phyloP scores from a whole-genome alignment of 208 protist species.

The Wallacemonas sp. region DNA sequence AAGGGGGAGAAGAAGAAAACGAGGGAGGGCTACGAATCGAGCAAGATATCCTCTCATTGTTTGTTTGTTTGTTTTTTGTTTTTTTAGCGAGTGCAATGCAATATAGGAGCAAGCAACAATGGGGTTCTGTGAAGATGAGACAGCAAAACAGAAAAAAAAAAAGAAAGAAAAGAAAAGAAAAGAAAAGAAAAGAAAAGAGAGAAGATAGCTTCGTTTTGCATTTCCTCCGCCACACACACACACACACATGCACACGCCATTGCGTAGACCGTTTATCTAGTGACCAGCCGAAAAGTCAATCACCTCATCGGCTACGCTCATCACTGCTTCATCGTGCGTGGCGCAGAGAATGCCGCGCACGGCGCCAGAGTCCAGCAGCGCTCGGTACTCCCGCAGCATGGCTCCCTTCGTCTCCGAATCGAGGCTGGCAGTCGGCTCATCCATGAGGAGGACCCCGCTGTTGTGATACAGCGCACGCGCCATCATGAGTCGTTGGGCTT shows the following conservation, averaged over 20 bases:
- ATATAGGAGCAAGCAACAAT: too few species aligned
- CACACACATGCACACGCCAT: background rate
- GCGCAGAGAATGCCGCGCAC: conserved; percentile 58
- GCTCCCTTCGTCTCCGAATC: conserved; percentile 46
- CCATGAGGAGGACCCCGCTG: conserved; percentile 69
- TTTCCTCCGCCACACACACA: background rate
- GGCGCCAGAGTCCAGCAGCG: conserved; percentile 36
- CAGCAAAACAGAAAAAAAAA: conserved; percentile 10
- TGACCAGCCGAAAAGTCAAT: conserved; percentile 22
- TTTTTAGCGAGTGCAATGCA: background rate
- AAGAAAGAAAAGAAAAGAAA: conserved; percentile 12
- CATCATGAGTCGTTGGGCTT: conserved; percentile 77
- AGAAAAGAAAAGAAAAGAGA: conserved; percentile 13
- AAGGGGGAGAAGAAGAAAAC: too few species aligned
- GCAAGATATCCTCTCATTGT: too few species aligned
- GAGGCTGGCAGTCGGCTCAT: conserved; percentile 74
- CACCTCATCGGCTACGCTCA: conserved; percentile 56
- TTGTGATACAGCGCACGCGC: conserved; percentile 71
- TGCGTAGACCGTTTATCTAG: too few species aligned
- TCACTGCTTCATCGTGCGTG: conserved; percentile 62
- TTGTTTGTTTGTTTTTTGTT: background rate
- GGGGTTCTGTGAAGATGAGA: too few species aligned
- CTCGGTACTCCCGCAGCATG: conserved; percentile 46
- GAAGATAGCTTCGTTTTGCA: background rate
- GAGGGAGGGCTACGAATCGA: too few species aligned